Base-by-base conservation (phyloP, 352 stramenopile genomes). In the Globisporangium takayamanum region DNA sequence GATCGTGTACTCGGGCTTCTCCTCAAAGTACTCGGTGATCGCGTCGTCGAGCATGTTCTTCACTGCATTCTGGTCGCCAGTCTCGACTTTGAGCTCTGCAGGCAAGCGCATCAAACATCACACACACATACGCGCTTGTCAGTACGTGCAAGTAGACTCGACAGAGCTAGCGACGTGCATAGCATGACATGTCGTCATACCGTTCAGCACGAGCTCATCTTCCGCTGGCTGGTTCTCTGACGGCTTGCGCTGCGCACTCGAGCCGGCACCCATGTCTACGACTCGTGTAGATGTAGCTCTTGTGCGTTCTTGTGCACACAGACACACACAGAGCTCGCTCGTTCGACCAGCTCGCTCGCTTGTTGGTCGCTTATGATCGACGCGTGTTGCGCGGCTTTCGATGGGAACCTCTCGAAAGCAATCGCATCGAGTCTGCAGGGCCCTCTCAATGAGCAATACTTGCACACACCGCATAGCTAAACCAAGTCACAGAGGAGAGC, bases 21-120 rank as follows among this genome's bases (percentile, higher is more conserved):
- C 69, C 58, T 90, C 62, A 55, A 91, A 89, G 57, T 84, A 79
- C 66, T 92, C 85, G 53, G 75, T 61, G 52, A 95, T 76, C 18
- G 76, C 79, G 60, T 95, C 85, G 63, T 95, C 85, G 55, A 95
- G 67, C 42, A 95, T 72, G 61, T 93, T 93, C 67, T 92, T 92
- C 36, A 95, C 83, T 16, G 83, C 85, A 46, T 89, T 89, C 59
- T 93, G 84, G 69, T 95, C 85, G 10, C 81, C 83, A 41, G 79
- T 88, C 65, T 95, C 84, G 45, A 93, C 63, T 51, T 78, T 72
- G 44, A 76, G 50, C 55, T 83, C 69, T 92, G 50, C 41, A 37
- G n/a, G 7, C 25, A 44, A 16, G 12, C 47, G 6, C 28, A 50
- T 11, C 53, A n/a, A 11, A 10, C 28, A 50, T 11, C 53, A n/a